A percentile compares a stretch with the other conserved stretches of the same genome.
These are phyloP conservation scores for Kodamaea leandrae DNA, from an alignment of 805 yeast species.

Conservation along the genomic window DNA sequence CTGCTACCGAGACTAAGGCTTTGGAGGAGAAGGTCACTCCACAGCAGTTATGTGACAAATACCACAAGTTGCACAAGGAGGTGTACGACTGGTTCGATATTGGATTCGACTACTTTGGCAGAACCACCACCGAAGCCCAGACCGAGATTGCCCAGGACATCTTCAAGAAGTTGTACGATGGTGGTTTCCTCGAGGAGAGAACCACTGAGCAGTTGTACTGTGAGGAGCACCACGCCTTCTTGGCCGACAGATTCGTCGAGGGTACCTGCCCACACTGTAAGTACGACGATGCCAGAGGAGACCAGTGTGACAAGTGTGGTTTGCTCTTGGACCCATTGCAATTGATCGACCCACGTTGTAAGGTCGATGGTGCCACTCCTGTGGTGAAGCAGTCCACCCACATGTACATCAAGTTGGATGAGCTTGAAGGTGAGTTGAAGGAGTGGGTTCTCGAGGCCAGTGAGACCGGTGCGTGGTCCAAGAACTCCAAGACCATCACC, in stretches of 20 bases:
- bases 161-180: constrained; percentile 70
- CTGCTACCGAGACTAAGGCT: constrained; percentile 99
- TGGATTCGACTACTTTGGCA: constrained; percentile 91
- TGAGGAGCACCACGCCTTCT: constrained; percentile 81
- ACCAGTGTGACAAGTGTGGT: constrained; percentile 98
- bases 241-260: constrained; percentile 96
- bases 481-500: constrained; percentile 84
- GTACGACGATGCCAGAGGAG: constrained; percentile 98
- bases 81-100: constrained; percentile 97
- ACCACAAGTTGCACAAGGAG: constrained; percentile 78
- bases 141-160: constrained; percentile 96
- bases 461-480: constrained; percentile 82
- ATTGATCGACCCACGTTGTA: constrained; percentile 92
- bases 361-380: constrained; percentile 82
- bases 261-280: constrained; percentile 96
- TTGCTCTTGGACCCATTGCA: constrained; percentile 85
- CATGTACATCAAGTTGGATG: constrained; percentile 77
- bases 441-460: constrained; percentile 72
- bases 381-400: constrained; percentile 79
- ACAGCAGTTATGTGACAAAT: constrained; percentile 84
- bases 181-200: constrained; percentile 81
- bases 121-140: constrained; percentile 90
- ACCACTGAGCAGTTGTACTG: constrained; percentile 89
- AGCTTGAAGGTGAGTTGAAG: constrained; percentile 71
- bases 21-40: constrained; percentile 91